Evolutionary conservation across 495 filamentous ascomycete genomes (phyloP), one percentile per base, ranked within the genome.

Genomic region (Mycothermus thermophilus): DNA sequence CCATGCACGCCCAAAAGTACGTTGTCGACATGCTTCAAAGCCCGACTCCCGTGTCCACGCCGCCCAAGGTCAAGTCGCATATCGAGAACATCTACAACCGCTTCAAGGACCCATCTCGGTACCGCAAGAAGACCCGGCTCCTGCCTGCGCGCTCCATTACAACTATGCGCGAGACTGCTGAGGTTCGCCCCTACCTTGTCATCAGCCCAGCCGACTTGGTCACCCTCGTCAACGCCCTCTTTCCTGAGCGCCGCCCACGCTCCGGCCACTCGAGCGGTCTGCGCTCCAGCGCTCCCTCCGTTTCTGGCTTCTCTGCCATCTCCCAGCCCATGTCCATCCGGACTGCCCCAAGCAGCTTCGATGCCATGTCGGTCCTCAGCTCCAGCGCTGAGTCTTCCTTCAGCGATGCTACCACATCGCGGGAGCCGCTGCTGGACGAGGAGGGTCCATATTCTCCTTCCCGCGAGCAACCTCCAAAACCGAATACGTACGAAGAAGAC

Each of bases 51-150:
- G 62, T 69, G 5, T 73, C 75, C 3, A 72, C 73, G 1, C 76
- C 74, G 8, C 69, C 73, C 14, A 69, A 74, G 35, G 71, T 88
- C 48, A 74, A 76, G 43, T 62, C 59, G 16, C 81, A 83, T 53
- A 77, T 92, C 38, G 80, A 84, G 40, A 84, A 66, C 38, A 81
- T 93, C 52, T 64, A 85, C 46, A 56, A 58, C 37, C 70, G 76
- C 21, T 80, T 88, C 51, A 69, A 67, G 40, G 61, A 63, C 37
- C 62, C 65, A 11, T 24, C 44, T 27, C 30, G 63, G 63, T 35
- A 57, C 57, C 43, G 63, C 58, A 46, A 60, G 61, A 34, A 71
- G 36, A 66, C 78, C 13, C 67, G 75, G 34, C 64, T 83, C 20
- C 64, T 80, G 30, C 75, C 74, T 3, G 74, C 76, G 24, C 66